Conservation (phyloP, 805 yeast genomes). For the Yarrowia keelungensis region DNA sequence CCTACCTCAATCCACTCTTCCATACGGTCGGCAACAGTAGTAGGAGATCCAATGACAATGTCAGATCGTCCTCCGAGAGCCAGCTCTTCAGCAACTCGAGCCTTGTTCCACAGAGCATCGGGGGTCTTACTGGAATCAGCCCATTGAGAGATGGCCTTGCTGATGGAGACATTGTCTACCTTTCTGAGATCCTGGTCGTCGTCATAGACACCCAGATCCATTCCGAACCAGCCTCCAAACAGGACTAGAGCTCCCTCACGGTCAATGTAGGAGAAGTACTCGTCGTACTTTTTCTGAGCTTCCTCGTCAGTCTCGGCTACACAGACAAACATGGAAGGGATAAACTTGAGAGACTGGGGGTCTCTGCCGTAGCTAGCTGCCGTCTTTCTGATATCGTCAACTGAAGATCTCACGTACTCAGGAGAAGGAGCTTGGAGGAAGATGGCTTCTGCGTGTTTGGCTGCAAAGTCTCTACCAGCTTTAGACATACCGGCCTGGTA, state of each 20-base stretch:
- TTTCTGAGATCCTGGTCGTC: slow-evolving; percentile 50
- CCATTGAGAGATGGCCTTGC: slow-evolving; percentile 51
- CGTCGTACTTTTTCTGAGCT: slow-evolving; percentile 52
- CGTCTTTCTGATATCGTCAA: slow-evolving; percentile 48
- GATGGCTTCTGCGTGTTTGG: slow-evolving; percentile 56
- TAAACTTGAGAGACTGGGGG: slow-evolving; percentile 52
- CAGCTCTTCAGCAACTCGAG: slow-evolving; percentile 49
- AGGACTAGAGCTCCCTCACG: slow-evolving; percentile 54
- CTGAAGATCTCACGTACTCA: slow-evolving; percentile 47
- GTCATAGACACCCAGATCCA: slow-evolving; percentile 52
- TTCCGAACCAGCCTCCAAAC: slow-evolving; percentile 55
- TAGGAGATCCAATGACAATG: slow-evolving; percentile 51
- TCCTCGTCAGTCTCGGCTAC: slow-evolving; percentile 54
- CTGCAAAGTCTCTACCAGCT: slow-evolving; percentile 54
- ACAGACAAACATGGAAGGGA: slow-evolving; percentile 52
- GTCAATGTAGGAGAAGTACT: slow-evolving; percentile 51
- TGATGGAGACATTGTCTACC: slow-evolving; percentile 49
- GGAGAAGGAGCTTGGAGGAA: slow-evolving; percentile 53
- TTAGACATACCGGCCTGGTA: slow-evolving; percentile 57
- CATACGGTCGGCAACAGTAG: slow-evolving; percentile 53
- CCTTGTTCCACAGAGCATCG: slow-evolving; percentile 44
- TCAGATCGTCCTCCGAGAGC: slow-evolving; percentile 49
- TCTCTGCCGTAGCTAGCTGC: slow-evolving; percentile 52
- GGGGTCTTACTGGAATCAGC: slow-evolving; percentile 49
- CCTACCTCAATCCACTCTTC: slow-evolving; percentile 53